phyloP scores from a whole-genome alignment of 345 rosid species.

The Aquilaria yunnanensis region DNA sequence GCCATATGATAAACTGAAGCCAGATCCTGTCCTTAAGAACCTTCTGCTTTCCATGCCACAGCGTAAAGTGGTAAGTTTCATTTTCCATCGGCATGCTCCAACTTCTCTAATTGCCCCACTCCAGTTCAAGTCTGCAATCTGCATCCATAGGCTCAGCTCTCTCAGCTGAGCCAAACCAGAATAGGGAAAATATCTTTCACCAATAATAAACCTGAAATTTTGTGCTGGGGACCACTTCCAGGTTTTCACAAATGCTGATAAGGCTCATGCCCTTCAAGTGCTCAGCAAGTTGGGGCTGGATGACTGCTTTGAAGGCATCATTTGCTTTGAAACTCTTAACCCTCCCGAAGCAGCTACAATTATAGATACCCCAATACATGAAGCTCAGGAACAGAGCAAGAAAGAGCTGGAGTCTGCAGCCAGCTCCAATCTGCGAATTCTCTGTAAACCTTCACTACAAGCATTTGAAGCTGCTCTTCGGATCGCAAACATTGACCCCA shows the following conservation, averaged over 20 bases:
- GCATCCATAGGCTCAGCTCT: no score
- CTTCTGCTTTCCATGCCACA: conserved; percentile 81
- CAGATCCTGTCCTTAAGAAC: conserved; percentile 64
- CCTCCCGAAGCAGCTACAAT: conserved; percentile 26
- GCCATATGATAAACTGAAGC: conserved; percentile 65
- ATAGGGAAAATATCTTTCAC: background rate
- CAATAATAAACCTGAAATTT: no score
- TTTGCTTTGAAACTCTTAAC: conserved; percentile 81
- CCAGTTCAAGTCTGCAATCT: background rate
- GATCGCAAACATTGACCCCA: conserved; percentile 56
- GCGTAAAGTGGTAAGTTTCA: conserved; percentile 60
- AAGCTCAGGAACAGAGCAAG: conserved; percentile 18
- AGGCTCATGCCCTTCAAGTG: conserved; percentile 41
- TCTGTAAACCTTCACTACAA: conserved; percentile 66
- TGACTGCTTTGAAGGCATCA: conserved; percentile 76
- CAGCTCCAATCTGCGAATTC: conserved; percentile 25
- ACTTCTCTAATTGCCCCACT: background rate
- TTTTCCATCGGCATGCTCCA: background rate
- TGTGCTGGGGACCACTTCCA: conserved; percentile 12
- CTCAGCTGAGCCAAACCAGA: background rate
- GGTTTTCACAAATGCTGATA: conserved; percentile 83
- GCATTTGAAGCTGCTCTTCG: conserved; percentile 63
- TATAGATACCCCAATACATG: conserved; percentile 6
- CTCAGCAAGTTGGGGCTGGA: conserved; percentile 54
- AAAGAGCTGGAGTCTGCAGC: conserved; percentile 10